Evolutionary conservation across 345 rosid species (phyloP), one percentile per base, ranked within the genome.

Genomic region (Rhodomyrtus tomentosa): DNA sequence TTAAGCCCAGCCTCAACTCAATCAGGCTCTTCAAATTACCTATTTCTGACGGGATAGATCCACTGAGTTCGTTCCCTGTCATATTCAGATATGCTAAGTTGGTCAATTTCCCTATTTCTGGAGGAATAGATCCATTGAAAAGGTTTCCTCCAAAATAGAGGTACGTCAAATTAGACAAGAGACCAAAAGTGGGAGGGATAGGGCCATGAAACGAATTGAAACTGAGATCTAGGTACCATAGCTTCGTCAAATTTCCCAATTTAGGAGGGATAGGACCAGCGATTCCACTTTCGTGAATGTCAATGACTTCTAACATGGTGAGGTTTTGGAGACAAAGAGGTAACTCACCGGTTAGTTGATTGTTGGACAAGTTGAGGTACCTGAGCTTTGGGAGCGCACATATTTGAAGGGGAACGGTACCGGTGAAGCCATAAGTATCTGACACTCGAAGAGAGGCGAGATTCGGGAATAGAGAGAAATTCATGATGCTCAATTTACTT

Each of bases 391-490:
- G 10, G 24, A 88, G 79, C 24, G 36, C 36, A 22, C 85, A 84
- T 25, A 86, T 82, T 48, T 86, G 81, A 24, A 53, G 20, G 9
- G 87, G 72, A 29, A 89, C 84, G 22, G 38, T 62, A 0, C 90
- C 87, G 0, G 1, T 4, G 4, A 86, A 51, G 0, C n/a, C n/a
- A n/a, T 29, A 32, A 10, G 24, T 55, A 55, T 24, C 4, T 10
- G 1, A 6, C 29, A 76, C 7, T n/a, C 29, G 8, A 84, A 84
- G 27, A 0, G 11, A 24, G 21, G 9, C 53, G 25, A 88, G 79
- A 85, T 88, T 83, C 0, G 62, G 84, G 20, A 88, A 54, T 55
- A 55, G 85, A 55, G 90, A 86, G 58, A 86, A 83, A 53, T 88
- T 83, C 73, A 88, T 21, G 7, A 13, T 72, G 24, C 18, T 40